A percentile compares a stretch with the other conserved stretches of the same genome.
These are phyloP conservation scores for Ophiosphaerella korrae DNA, from an alignment of 2,329 filamentous ascomycete species.

Conservation along the genomic window DNA sequence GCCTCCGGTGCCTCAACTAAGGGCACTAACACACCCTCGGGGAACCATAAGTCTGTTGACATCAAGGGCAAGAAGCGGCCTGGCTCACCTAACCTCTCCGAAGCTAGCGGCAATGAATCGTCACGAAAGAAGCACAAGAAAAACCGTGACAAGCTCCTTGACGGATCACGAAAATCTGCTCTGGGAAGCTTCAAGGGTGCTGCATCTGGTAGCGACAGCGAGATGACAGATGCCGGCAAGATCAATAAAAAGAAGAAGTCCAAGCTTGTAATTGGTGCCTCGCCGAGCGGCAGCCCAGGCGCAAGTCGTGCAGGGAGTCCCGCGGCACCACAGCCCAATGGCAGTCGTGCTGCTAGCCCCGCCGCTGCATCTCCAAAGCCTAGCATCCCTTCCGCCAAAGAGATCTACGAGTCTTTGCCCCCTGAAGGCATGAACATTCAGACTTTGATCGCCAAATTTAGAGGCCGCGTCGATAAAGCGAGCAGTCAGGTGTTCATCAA, in stretches of 20 bases:
- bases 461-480: conserved; percentile 44
- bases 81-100: conserved; percentile 84
- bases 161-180: conserved; percentile 33
- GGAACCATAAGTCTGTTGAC: conserved; percentile 58
- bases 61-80: conserved; percentile 73
- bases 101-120: conserved; percentile 90
- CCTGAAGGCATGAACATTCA: conserved; percentile 51
- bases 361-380: conserved; percentile 18
- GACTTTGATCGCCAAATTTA: conserved; percentile 50
- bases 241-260: conserved; percentile 64
- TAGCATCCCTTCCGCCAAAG: conserved; percentile 50
- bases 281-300: conserved; percentile 65
- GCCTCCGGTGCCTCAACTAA: conserved; percentile 67
- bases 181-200: conserved; percentile 47
- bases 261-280: conserved; percentile 59
- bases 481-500: conserved; percentile 49
- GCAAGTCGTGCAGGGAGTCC: conserved; percentile 60
- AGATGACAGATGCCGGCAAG: conserved; percentile 70
- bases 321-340: conserved; percentile 38
- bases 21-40: conserved; percentile 70
- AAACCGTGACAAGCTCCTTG: conserved; percentile 34
- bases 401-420: conserved; percentile 53
- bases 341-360: conserved; percentile 39
- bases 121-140: conserved; percentile 65
- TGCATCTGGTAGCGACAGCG: conserved; percentile 72